Base-by-base conservation (phyloP, 2,329 filamentous ascomycete species). In the Penicillium sp. region DNA sequence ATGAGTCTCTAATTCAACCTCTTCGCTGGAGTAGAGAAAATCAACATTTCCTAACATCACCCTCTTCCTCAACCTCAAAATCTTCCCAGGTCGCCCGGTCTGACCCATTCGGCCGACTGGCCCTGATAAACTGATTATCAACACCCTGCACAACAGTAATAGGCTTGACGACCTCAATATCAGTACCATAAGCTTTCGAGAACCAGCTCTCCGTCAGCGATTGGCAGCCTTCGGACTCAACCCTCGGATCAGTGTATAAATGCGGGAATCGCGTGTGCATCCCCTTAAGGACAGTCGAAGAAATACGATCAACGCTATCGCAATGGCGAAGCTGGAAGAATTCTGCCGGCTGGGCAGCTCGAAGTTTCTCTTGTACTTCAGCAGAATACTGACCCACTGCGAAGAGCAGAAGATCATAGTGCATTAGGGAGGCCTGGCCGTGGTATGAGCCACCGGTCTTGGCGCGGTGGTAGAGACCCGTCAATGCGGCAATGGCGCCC, bases 401-500 rank as follows among this genome's bases (percentile, higher is more conserved):
- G 64, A 89, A 81, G 22, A 89, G 78, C 2, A 87, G 79, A 1
- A 89, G 77, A 58, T 90, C 85, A 67, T 89, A 89, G 63, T 89
- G 86, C 64, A 85, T 78, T 18, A 89, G 75, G 1, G 84, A 87
- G 0, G 81, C 83, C 50, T 81, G 84, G 46, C 86, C 86, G 55
- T 85, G 78, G 78, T 86, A 89, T 1, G 85, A 88, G 1, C 87
- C 87, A 18, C 87, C 87, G 12, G 74, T 70, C 8, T 80, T 85
- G 0, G 86, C 82, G 29, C 88, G 80, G 62, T 82, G 80, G 63
- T 84, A 85, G 8, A 90, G 77, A 1, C 86, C 87, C 0, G 80
- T 79, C 33, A 90, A 69, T 0, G 86, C 86, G 3, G 86, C 84
- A 61, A 88, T 85, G 43, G 85, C 85, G 3, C 87, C 88, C 75